Percentiles rank a stretch among this genome's conserved stretches.
phyloP scores from a whole-genome alignment of 495 filamentous ascomycete species.

The Monascus purpureus region DNA sequence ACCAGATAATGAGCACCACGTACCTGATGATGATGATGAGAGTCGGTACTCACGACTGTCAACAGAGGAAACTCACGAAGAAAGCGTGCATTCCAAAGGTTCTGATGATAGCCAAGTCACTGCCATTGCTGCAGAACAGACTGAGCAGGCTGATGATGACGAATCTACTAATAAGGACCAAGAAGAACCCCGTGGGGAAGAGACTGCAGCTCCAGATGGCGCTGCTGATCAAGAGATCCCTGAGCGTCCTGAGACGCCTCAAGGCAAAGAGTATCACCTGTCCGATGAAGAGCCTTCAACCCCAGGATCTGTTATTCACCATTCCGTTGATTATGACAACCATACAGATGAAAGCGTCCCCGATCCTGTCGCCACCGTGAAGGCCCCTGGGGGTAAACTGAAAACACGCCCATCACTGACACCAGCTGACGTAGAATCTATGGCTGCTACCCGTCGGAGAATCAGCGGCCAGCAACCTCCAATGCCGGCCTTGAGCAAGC shows the following conservation, averaged over 20 bases:
- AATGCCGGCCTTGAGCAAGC: constrained; percentile 34
- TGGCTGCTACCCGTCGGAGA: constrained; percentile 76
- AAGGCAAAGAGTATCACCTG: constrained; percentile 34
- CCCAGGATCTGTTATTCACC: constrained; percentile 87
- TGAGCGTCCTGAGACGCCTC: constrained; percentile 50
- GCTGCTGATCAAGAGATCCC: constrained; percentile 35
- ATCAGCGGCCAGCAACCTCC: constrained; percentile 60
- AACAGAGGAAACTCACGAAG: constrained; percentile 10
- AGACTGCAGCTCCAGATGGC: constrained; percentile 21
- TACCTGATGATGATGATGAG: constrained; percentile 24
- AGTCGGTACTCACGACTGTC: constrained; percentile 39
- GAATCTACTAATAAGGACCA: constrained; percentile 10
- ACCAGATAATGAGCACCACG: constrained; percentile 26
- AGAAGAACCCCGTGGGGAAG: constrained; percentile 1
- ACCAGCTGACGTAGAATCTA: constrained; percentile 67
- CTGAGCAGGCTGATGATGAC: constrained; percentile 2
- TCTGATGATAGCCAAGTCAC: constrained; percentile 20
- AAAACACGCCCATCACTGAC: constrained; percentile 84
- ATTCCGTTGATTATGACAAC: constrained; percentile 37
- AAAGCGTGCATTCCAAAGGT: constrained; percentile 2
- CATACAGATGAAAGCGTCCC: constrained; percentile 42
- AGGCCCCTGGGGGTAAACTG: constrained; percentile 70
- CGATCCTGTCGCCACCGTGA: constrained; percentile 79
- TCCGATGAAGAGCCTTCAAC: constrained; percentile 59
- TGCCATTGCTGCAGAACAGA: constrained; percentile 9